Base-by-base conservation (phyloP, 129 eudicot genomes). In the Lonicera japonica region DNA sequence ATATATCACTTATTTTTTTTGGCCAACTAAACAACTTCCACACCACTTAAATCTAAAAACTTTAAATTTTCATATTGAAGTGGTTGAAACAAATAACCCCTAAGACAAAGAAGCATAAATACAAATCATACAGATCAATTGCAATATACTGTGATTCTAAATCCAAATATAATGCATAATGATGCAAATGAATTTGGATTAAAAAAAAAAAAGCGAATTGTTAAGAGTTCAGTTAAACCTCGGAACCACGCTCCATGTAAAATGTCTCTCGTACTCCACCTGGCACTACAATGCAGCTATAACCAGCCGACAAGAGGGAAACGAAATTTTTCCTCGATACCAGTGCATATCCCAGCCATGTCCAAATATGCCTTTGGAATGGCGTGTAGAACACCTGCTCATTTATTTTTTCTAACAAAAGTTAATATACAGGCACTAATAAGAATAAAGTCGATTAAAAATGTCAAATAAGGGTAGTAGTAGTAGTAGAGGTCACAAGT, bases 211-310 rank as follows among this genome's bases (percentile, higher is more conserved):
- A 29, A 29, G 36, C 36, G 4, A 29, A 29, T n/a, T n/a, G n/a
- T n/a, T n/a, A 29, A 29, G 36, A 29, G 36, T 29, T 29, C 36
- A 6, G 5, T 17, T 50, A 60, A 71, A 91, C 98, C 98, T 91
- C 98, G 15, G 94, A 87, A 46, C 80, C 86, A 63, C 54, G 90
- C 60, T 91, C 85, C 96, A 87, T 82, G 61, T 79, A 79, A 60
- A 84, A 77, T 8, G 81, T 74, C 80, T 90, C 97, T 56, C 77
- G 94, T 29, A 90, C 94, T 53, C 97, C 97, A 58, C 96, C 96
- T 14, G 98, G 98, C 57, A 91, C 82, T 54, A 91, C 74, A 67
- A 87, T 75, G 77, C 98, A 87, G 74, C 97, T 87, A 72, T 75
- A 70, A 25, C 98, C 90, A 15, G 83, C 15, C 14, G 76, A 54